phyloP scores from a whole-genome alignment of 225 moss, liverwort and hornwort species.

The Bryum argenteum region DNA sequence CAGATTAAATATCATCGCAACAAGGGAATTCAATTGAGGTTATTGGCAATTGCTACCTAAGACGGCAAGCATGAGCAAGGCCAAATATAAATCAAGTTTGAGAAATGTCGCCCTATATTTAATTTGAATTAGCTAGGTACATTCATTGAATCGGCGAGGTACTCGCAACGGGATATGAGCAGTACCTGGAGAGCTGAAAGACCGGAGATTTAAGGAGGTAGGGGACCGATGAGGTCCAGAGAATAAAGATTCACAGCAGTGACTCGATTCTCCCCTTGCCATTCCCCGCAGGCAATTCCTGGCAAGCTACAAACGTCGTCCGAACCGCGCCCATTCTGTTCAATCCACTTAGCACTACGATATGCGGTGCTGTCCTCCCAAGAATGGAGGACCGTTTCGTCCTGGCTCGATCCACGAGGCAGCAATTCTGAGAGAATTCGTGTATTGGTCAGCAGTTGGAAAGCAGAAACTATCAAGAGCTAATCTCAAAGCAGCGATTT shows the following conservation, averaged over 20 bases:
- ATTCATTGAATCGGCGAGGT: no score
- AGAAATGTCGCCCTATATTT: no score
- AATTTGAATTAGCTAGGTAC: no score
- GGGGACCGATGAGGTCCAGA: slow-evolving; percentile 33
- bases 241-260: slow-evolving; percentile 34
- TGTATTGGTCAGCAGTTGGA: slow-evolving; percentile 24
- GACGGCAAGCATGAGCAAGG: no score
- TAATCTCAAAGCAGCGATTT: background rate
- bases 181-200: slow-evolving; percentile 54
- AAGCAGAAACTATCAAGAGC: background rate
- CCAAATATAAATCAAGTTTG: no score
- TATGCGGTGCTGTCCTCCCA: slow-evolving; percentile 37
- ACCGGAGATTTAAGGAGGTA: slow-evolving; percentile 27
- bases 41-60: no score
- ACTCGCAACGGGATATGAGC: background rate
- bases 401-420: slow-evolving; percentile 44
- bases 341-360: slow-evolving; percentile 33
- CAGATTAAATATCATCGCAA: no score
- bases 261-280: slow-evolving; percentile 39
- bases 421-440: slow-evolving; percentile 41
- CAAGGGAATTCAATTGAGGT: no score
- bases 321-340: background rate
- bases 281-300: slow-evolving; percentile 34
- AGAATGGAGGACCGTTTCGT: slow-evolving; percentile 37
- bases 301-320: slow-evolving; percentile 43